A percentile compares a stretch with the other conserved stretches of the same genome.
phyloP scores from a whole-genome alignment of 208 protist genomes.

The Acanthamoeba healyi region DNA sequence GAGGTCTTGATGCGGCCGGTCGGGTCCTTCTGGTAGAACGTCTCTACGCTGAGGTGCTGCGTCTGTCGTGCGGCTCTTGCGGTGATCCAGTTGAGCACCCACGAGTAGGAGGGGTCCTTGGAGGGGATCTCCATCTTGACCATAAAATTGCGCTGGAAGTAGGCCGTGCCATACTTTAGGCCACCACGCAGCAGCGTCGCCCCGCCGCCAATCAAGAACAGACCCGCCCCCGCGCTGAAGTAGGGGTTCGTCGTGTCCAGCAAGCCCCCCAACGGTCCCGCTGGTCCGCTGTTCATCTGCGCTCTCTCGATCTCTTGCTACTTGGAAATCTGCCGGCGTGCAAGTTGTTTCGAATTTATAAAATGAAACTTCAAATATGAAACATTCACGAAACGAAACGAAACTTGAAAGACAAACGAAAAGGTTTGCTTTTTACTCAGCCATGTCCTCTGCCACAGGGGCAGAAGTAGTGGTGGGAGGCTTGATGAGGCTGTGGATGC shows the following conservation, averaged over 20 bases:
- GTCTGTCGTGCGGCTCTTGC: not conserved
- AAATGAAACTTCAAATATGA: no score
- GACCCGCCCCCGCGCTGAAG: conserved; percentile 48
- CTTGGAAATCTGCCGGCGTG: not conserved
- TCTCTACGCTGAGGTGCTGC: conserved; percentile 75
- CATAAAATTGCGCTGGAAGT: conserved; percentile 31
- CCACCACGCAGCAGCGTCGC: conserved; percentile 15
- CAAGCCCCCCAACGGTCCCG: not conserved
- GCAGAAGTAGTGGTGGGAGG: not conserved
- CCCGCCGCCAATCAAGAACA: conserved; percentile 22
- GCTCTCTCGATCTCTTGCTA: no score
- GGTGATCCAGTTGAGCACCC: conserved; percentile 74
- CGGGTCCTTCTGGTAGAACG: conserved; percentile 40
- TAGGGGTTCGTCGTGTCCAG: conserved; percentile 59
- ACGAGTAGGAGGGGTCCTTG: conserved; percentile 60
- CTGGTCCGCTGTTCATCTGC: not conserved
- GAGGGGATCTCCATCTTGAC: conserved; percentile 70
- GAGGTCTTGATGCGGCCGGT: conserved; percentile 6
- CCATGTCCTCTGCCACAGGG: not conserved
- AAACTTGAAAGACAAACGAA: no score
- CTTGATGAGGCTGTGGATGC: conserved; percentile 56
- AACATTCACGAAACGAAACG: no score
- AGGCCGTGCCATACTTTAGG: not conserved
- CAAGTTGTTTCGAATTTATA: not conserved
- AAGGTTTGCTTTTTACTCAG: no score